These are phyloP conservation scores for Linnemannia elongata DNA, from an alignment of 192 early-diverging fungal genomes.

Conservation along the genomic window DNA sequence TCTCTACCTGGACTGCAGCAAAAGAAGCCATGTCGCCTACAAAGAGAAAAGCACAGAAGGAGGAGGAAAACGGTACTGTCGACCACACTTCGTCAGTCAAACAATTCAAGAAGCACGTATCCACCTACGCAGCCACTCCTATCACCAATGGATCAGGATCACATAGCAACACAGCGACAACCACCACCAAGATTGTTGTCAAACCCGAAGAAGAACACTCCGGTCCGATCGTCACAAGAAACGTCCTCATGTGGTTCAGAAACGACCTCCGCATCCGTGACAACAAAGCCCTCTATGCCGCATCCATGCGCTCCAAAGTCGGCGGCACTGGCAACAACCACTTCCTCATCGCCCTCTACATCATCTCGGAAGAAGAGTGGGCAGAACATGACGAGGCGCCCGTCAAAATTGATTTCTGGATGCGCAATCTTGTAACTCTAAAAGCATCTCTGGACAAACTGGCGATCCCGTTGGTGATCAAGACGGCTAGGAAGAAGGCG, in stretches of 20 bases:
- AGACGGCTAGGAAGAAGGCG: slow-evolving; percentile 28
- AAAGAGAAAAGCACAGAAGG: background rate
- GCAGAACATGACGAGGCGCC: slow-evolving; percentile 67
- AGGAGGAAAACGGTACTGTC: background rate
- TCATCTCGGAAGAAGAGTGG: slow-evolving; percentile 71
- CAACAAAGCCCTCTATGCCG: slow-evolving; percentile 58
- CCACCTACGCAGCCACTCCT: background rate
- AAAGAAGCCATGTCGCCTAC: background rate
- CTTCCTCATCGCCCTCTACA: slow-evolving; percentile 61
- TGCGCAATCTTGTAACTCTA: slow-evolving; percentile 61
- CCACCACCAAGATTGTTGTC: background rate
- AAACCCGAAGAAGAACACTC: slow-evolving; percentile 5
- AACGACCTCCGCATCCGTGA: slow-evolving; percentile 62
- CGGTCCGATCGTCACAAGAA: slow-evolving; percentile 29
- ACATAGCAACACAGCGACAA: background rate
- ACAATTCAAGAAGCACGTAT: background rate
- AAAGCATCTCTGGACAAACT: slow-evolving; percentile 41
- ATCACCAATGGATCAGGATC: background rate
- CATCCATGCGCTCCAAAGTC: slow-evolving; percentile 45
- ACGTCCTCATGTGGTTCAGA: slow-evolving; percentile 63
- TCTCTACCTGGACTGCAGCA: background rate
- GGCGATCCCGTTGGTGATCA: slow-evolving; percentile 61
- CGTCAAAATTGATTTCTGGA: slow-evolving; percentile 65
- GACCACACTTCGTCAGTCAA: background rate
- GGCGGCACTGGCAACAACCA: background rate